Evolutionary conservation across 2,329 filamentous ascomycete genomes (phyloP).

Genomic region (Colletotrichum graminicola): DNA sequence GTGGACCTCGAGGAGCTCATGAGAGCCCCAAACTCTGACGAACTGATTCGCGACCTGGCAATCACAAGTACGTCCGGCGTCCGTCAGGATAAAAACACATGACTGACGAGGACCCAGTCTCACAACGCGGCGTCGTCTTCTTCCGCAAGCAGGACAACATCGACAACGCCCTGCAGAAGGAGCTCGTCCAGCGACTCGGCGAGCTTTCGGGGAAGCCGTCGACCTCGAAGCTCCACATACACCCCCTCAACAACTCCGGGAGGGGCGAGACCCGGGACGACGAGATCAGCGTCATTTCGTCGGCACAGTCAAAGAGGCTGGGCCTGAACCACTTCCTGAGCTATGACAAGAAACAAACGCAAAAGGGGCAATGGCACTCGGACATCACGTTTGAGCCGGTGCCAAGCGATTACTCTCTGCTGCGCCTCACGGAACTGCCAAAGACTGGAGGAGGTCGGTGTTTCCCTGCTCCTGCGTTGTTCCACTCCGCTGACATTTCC

Average conservation of each 20-base stretch:
- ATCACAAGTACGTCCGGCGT: constrained; percentile 67
- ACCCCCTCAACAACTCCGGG: constrained; percentile 67
- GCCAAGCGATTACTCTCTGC: constrained; percentile 72
- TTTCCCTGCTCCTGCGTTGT: no score
- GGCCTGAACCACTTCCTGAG: constrained; percentile 55
- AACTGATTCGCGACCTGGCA: constrained; percentile 73
- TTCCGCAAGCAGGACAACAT: constrained; percentile 74
- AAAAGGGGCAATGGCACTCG: constrained; percentile 67
- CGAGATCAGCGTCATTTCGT: constrained; percentile 74
- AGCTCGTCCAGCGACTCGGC: constrained; percentile 71
- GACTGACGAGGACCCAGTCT: constrained; percentile 60
- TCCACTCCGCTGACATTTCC: not conserved
- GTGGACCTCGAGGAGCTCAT: constrained; percentile 72
- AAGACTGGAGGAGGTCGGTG: constrained; percentile 64
- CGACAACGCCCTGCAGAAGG: constrained; percentile 73
- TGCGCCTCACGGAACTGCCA: constrained; percentile 67
- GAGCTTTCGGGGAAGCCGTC: constrained; percentile 68
- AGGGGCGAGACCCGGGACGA: constrained; percentile 66
- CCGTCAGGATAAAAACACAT: no score
- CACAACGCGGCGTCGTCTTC: constrained; percentile 77
- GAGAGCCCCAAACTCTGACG: constrained; percentile 71
- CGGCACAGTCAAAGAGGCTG: constrained; percentile 64
- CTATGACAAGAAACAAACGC: constrained; percentile 58
- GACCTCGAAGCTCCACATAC: constrained; percentile 69
- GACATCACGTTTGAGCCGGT: constrained; percentile 76